These are phyloP conservation scores for Cyclotella atomus DNA, from an alignment of 108 stramenopile species.

Conservation along the genomic window DNA sequence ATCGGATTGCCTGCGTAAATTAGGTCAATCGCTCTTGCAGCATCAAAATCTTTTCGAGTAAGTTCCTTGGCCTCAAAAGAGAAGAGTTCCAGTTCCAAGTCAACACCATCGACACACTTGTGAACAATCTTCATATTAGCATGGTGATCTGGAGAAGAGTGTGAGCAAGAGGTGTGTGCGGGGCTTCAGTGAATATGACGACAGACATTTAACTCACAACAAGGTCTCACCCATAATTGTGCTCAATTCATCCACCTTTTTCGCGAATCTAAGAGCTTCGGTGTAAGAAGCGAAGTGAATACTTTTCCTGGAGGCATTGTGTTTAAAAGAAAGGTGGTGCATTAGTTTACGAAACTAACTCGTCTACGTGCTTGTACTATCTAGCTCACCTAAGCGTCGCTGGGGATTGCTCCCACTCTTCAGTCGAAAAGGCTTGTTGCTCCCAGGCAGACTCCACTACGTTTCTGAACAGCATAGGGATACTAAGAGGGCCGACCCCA, in stretches of 20 bases:
- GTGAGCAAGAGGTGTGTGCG: too few species aligned
- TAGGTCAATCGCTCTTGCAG: constrained; percentile 31
- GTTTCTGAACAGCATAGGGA: constrained; percentile 42
- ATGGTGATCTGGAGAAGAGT: too few species aligned
- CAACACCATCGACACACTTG: constrained; percentile 50
- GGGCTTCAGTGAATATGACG: too few species aligned
- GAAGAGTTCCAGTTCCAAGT: constrained; percentile 45
- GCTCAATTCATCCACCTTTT: constrained; percentile 38
- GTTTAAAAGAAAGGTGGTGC: too few species aligned
- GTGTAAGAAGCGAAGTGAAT: constrained; percentile 45
- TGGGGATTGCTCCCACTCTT: too few species aligned
- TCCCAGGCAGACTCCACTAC: constrained; percentile 47
- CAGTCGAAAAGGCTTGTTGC: too few species aligned
- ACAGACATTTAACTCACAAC: too few species aligned
- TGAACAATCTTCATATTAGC: constrained; percentile 50
- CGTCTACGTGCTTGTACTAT: too few species aligned
- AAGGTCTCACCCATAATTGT: constrained; percentile 24
- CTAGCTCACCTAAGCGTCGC: not conserved
- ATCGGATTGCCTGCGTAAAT: constrained; percentile 21
- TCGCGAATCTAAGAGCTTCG: constrained; percentile 42
- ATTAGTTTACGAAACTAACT: too few species aligned
- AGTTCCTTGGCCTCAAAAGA: constrained; percentile 51
- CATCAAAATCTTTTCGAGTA: constrained; percentile 53
- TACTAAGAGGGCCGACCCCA: constrained; percentile 44
- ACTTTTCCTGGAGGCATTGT: constrained; percentile 16